Evolutionary conservation across 2,329 filamentous ascomycete genomes (phyloP).

Genomic region (Karstenula rhodostoma): DNA sequence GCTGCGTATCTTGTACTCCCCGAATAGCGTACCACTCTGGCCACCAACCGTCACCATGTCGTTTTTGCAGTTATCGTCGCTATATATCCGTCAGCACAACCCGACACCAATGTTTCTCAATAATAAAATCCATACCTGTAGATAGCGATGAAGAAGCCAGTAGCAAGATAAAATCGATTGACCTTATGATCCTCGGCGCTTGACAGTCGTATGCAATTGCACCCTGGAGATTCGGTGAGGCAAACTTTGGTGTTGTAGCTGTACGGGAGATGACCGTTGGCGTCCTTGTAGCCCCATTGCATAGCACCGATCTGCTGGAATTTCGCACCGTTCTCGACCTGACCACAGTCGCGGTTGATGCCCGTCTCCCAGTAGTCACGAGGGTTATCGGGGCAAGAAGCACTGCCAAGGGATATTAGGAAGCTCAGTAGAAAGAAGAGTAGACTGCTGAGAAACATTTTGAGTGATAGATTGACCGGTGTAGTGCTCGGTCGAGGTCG

Average conservation of each 20-base stretch:
- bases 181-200: background rate
- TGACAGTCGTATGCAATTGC: background rate
- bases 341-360: background rate
- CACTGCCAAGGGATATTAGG: background rate
- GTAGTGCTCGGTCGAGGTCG: too few relatives aligned
- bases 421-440: background rate
- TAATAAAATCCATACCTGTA: background rate
- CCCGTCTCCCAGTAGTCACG: background rate
- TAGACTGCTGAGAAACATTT: background rate
- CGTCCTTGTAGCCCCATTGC: background rate
- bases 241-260: background rate
- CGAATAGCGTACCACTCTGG: background rate
- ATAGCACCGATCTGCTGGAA: background rate
- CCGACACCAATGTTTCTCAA: background rate
- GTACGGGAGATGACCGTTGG: background rate
- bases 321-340: background rate
- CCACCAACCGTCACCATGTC: background rate
- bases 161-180: background rate
- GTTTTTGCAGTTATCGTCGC: background rate
- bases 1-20: background rate
- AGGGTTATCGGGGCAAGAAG: background rate
- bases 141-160: background rate
- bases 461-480: too few relatives aligned
- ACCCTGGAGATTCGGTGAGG: background rate
- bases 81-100: background rate